Conservation (phyloP, 768 basidiomycete genomes). For the Pulveroboletus sp. region DNA sequence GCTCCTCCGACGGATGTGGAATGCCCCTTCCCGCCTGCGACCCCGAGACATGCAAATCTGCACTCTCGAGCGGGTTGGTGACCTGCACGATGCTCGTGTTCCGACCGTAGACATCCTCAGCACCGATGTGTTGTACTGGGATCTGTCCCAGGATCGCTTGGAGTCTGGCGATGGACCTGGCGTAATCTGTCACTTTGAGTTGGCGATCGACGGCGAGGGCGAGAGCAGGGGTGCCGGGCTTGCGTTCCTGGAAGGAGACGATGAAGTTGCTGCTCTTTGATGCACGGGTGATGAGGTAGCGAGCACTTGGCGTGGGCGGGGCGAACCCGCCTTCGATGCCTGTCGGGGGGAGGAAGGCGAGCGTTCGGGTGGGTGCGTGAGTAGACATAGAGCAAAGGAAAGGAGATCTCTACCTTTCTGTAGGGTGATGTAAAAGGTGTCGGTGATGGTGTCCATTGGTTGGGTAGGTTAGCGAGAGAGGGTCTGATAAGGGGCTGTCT, state of each 20-base stretch:
- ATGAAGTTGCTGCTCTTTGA: conserved; percentile 35
- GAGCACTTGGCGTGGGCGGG: conserved; percentile 55
- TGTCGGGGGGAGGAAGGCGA: background rate
- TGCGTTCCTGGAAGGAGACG: conserved; percentile 46
- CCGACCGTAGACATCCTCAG: conserved; percentile 68
- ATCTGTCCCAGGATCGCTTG: conserved; percentile 53
- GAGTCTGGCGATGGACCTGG: conserved; percentile 33
- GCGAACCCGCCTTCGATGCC: conserved; percentile 58
- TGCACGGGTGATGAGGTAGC: conserved; percentile 46
- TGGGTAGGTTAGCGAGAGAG: background rate
- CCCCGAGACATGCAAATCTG: conserved; percentile 34
- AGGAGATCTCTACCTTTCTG: conserved; percentile 1
- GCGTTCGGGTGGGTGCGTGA: background rate
- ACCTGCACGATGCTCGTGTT: conserved; percentile 62
- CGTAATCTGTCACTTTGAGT: conserved; percentile 34
- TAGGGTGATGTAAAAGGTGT: conserved; percentile 1
- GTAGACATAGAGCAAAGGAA: conserved; percentile 28
- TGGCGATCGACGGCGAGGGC: conserved; percentile 31
- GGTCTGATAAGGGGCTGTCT: background rate
- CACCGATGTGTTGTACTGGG: conserved; percentile 38
- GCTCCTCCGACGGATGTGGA: conserved; percentile 49
- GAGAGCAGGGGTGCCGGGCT: conserved; percentile 43
- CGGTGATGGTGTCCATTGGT: background rate
- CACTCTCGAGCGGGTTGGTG: conserved; percentile 7
- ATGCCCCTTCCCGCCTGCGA: conserved; percentile 48